A percentile compares a stretch with the other conserved stretches of the same genome.
Evolutionary conservation across 2,329 filamentous ascomycete species (phyloP).

Genomic region (Fusarium armeniacum): DNA sequence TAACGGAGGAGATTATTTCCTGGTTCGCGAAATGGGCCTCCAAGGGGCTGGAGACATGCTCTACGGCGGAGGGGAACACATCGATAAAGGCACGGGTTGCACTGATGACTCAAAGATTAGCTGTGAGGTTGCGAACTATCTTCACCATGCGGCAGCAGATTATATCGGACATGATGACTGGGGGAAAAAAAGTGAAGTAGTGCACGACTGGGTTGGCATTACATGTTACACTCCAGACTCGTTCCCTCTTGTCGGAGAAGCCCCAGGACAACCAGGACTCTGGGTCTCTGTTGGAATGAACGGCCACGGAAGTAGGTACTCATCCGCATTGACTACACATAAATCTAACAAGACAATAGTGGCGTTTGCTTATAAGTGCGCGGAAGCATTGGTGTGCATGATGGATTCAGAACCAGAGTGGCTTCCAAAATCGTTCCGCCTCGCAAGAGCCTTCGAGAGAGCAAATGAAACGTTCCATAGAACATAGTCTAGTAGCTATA

Average conservation of each 20-base stretch:
- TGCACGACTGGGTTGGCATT: not conserved
- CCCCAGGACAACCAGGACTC: not conserved
- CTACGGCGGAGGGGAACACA: not conserved
- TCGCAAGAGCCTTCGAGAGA: not conserved
- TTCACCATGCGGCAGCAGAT: not conserved
- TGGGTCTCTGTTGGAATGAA: not conserved
- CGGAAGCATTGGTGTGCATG: not conserved
- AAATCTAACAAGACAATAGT: not conserved
- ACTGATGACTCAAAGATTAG: not conserved
- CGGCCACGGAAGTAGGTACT: constrained; percentile 1
- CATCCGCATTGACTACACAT: not conserved
- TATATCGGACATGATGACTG: not conserved
- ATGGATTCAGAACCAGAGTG: constrained; percentile 1
- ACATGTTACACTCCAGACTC: not conserved
- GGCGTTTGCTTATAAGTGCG: constrained; percentile 3
- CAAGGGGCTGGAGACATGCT: not conserved
- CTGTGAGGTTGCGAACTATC: not conserved
- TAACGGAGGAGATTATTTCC: not conserved
- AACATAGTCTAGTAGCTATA: no score
- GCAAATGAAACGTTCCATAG: not conserved
- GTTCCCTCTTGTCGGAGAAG: not conserved
- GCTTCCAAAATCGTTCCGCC: not conserved
- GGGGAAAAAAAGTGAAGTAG: not conserved
- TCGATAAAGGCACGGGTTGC: not conserved
- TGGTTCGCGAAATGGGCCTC: not conserved